Conservation (phyloP, 148 eudicot species). For the Rhododendron mucronatum region DNA sequence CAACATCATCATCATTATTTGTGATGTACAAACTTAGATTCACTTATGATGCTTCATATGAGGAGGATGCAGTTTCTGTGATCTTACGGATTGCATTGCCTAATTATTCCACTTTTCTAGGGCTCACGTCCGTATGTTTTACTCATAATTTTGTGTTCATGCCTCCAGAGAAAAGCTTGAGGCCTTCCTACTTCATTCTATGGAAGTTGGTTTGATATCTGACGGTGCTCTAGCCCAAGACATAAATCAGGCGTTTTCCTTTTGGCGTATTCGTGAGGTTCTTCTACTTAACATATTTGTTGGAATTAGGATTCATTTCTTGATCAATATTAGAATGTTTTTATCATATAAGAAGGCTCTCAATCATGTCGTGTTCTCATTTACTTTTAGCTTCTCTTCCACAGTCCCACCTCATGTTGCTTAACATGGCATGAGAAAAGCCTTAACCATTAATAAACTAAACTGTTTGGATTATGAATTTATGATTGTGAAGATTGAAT, state of each 20-base stretch:
- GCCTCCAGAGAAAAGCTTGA: conserved; percentile 86
- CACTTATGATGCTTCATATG: neutral
- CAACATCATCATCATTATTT: neutral
- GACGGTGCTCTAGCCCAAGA: conserved; percentile 97
- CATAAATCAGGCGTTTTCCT: conserved; percentile 81
- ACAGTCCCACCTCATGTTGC: neutral
- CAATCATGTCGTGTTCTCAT: neutral
- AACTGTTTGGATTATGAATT: no score
- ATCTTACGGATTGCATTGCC: neutral
- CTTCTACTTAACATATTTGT: conserved; percentile 2
- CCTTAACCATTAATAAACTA: neutral
- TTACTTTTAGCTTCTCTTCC: neutral
- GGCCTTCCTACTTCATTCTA: conserved; percentile 66
- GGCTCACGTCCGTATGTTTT: neutral
- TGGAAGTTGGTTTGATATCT: conserved; percentile 79
- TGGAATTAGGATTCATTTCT: neutral
- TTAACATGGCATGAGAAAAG: neutral
- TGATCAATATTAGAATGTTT: neutral
- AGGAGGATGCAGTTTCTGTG: neutral
- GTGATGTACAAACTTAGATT: neutral
- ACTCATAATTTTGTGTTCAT: conserved; percentile 15
- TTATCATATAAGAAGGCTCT: neutral
- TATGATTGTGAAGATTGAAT: neutral
- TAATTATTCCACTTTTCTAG: neutral
- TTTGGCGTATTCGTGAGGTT: conserved; percentile 99